Base-by-base conservation (phyloP, 179 eudicot species). In the Carnegiea gigantea region DNA sequence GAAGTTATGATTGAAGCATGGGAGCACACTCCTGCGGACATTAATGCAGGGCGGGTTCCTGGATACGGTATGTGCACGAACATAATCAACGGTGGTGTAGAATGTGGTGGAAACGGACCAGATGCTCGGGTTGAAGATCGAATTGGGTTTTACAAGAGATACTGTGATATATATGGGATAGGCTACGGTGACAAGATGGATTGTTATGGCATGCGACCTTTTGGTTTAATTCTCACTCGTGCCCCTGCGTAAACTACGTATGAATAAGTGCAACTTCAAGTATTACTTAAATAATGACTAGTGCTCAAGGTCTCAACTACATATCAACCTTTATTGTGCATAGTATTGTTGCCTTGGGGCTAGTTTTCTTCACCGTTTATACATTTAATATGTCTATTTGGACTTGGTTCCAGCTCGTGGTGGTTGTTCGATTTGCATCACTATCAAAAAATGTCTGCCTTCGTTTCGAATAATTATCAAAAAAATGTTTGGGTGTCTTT, bases 1-100 rank as follows among this genome's bases (percentile, higher is more conserved):
- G 59, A 62, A 1, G 89, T 86, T 12, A 82, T 83, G 62, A 84
- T 38, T 49, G 87, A 33, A 14, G 3, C 68, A 6, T 60, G 67
- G 67, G 10, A 21, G 28, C 67, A 36, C 15, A 15, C 72, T 2
- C 0, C 18, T 14, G 18, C 0, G 20, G 72, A 68, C 40, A 13
- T 68, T 5, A 14, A 26, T 1, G 72, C 72, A 68, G 72, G 72
- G 8, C 40, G 72, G 17, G 0, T 26, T 6, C 72, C 72, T 5
- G 72, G 72, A 28, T 68, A 24, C 11, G 70, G 70, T 26, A 65
- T 24, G 36, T 4, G 0, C 70, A 65, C 36, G 11, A 65, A 65
- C 70, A 24, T 65, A 23, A 65, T 65, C 15, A 65, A 24, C 70
- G 70, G 70, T 12, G 70, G 70, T 64, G n/a, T 64, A 4, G 70